These are phyloP conservation scores for Aspergillus sp. DNA, from an alignment of 2,329 filamentous ascomycete genomes.

Conservation along the genomic window DNA sequence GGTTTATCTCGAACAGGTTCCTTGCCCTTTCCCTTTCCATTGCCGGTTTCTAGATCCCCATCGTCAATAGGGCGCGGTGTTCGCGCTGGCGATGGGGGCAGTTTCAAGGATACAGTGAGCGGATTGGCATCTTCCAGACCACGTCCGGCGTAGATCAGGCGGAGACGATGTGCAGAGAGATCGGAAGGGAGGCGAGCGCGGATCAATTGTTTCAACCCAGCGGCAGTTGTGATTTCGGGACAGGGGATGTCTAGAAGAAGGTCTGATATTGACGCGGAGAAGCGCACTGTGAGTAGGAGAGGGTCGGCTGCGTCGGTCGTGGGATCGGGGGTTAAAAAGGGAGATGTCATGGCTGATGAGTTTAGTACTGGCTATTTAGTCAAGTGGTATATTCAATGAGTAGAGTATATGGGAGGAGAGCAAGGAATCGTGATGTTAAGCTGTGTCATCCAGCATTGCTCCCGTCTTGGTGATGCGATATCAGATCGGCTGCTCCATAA, in stretches of 20 bases:
- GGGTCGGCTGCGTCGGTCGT: conserved; percentile 8
- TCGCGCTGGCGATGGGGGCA: conserved; percentile 53
- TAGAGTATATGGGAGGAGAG: no score
- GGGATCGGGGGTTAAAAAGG: conserved; percentile 10
- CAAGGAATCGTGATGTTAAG: no score
- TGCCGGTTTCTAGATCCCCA: conserved; percentile 9
- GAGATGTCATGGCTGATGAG: conserved; percentile 12
- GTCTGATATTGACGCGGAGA: conserved; percentile 80
- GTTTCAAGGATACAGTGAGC: conserved; percentile 63
- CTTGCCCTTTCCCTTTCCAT: conserved; percentile 60
- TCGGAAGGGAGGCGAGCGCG: conserved; percentile 63
- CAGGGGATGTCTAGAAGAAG: conserved; percentile 69
- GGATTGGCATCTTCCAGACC: conserved; percentile 71
- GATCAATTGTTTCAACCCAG: conserved; percentile 77
- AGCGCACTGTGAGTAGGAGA: conserved; percentile 80
- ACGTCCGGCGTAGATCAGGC: conserved; percentile 85
- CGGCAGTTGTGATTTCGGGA: conserved; percentile 65
- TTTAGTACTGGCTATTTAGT: not conserved
- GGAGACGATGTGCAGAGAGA: conserved; percentile 65
- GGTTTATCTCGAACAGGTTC: conserved; percentile 49
- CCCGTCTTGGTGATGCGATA: no score
- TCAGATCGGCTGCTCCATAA: no score
- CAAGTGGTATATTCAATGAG: not conserved
- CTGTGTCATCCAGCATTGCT: no score
- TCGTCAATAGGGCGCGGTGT: conserved; percentile 24